Evolutionary conservation across 2,329 filamentous ascomycete genomes (phyloP).

Genomic region (Seiridium cupressi): DNA sequence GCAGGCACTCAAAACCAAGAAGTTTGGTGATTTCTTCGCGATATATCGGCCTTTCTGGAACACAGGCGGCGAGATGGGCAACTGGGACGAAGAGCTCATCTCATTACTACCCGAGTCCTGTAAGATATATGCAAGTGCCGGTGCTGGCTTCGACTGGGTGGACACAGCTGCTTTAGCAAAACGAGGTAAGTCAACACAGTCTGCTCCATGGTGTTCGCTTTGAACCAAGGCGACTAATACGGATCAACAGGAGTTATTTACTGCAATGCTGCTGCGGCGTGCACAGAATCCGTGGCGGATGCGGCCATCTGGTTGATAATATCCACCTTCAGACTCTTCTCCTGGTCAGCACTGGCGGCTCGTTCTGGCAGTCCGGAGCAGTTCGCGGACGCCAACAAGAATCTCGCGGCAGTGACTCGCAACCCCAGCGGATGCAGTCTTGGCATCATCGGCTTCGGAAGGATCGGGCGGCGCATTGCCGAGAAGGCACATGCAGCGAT

Average conservation of each 20-base stretch:
- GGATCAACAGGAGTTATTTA: slow-evolving; percentile 1
- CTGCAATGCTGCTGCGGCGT: slow-evolving; percentile 8
- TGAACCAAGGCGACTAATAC: too few species aligned
- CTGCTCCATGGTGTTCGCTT: too few species aligned
- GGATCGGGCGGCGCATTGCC: slow-evolving; percentile 6
- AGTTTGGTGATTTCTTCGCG: slow-evolving; percentile 9
- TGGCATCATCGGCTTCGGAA: slow-evolving; percentile 6
- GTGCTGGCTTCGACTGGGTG: slow-evolving; percentile 9
- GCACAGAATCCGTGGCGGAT: slow-evolving; percentile 8
- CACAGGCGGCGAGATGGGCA: slow-evolving; percentile 8
- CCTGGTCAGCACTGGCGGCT: slow-evolving; percentile 7
- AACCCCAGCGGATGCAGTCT: slow-evolving; percentile 8
- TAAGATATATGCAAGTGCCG: slow-evolving; percentile 6
- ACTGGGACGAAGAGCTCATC: slow-evolving; percentile 8
- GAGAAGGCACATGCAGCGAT: slow-evolving; percentile 16
- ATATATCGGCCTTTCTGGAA: slow-evolving; percentile 9
- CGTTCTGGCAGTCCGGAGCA: slow-evolving; percentile 4
- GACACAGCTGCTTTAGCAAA: slow-evolving; percentile 3
- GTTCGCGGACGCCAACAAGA: slow-evolving; percentile 6
- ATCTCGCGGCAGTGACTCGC: slow-evolving; percentile 6
- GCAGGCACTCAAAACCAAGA: slow-evolving; percentile 10
- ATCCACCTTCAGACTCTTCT: slow-evolving; percentile 6
- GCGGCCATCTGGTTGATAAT: slow-evolving; percentile 9
- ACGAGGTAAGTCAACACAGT: background rate
- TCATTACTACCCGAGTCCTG: slow-evolving; percentile 6